A percentile compares a stretch with the other conserved stretches of the same genome.
These are phyloP conservation scores for Colletotrichum orbiculare DNA, from an alignment of 2,329 filamentous ascomycete genomes.

Conservation along the genomic window DNA sequence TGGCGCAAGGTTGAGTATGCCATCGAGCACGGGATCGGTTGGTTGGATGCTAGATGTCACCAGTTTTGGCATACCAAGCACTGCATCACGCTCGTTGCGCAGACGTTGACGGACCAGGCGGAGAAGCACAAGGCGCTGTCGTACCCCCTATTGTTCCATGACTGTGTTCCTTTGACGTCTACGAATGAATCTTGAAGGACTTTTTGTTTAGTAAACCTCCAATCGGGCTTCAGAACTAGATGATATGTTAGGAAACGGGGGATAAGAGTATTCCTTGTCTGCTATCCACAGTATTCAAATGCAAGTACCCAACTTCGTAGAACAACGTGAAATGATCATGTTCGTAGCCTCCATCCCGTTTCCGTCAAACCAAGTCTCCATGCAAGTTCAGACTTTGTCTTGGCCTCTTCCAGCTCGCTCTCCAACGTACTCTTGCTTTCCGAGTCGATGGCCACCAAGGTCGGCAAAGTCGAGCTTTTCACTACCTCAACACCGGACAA, in stretches of 20 bases:
- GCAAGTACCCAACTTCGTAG: too few relatives aligned
- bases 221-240: too few relatives aligned
- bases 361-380: constrained; percentile 15
- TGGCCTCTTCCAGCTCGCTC: not conserved
- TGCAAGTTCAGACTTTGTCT: constrained; percentile 2
- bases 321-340: not conserved
- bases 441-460: constrained; percentile 3
- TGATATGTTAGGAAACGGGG: too few relatives aligned
- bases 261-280: too few relatives aligned
- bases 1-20: constrained; percentile 18
- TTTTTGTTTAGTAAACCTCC: too few relatives aligned
- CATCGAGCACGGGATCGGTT: constrained; percentile 5
- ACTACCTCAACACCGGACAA: constrained; percentile 34
- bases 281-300: too few relatives aligned
- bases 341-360: constrained; percentile 4
- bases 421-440: constrained; percentile 2
- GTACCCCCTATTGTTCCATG: too few relatives aligned
- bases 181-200: too few relatives aligned
- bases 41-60: constrained; percentile 4
- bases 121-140: too few relatives aligned
- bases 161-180: too few relatives aligned
- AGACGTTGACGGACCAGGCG: not conserved
- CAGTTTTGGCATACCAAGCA: constrained; percentile 23
- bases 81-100: constrained; percentile 5
- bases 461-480: constrained; percentile 28